Percentiles rank a stretch among this genome's conserved stretches.
These are phyloP conservation scores for Atalantia buxifolia DNA, from an alignment of 345 rosid species.

Conservation along the genomic window DNA sequence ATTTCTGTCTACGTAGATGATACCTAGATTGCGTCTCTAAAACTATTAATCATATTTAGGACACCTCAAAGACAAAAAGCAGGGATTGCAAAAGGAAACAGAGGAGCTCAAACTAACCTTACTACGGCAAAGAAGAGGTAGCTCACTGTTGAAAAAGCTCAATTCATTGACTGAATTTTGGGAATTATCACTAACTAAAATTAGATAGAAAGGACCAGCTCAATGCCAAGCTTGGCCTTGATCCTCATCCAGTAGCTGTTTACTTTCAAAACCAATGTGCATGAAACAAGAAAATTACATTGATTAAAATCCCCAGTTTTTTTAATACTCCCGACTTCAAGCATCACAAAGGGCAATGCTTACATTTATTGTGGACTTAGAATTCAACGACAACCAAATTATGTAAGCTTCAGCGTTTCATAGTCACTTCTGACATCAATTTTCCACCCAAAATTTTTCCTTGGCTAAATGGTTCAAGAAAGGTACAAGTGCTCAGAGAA, in stretches of 20 bases:
- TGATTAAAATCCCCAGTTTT: background rate
- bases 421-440: background rate
- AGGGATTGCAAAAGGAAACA: background rate
- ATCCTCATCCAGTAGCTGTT: background rate
- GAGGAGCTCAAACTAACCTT: background rate
- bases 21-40: background rate
- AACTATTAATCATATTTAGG: background rate
- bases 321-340: background rate
- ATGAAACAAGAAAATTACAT: background rate
- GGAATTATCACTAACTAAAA: background rate
- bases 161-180: background rate
- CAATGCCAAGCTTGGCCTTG: no score
- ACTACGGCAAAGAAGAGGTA: background rate
- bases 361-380: background rate
- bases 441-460: background rate
- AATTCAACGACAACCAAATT: background rate
- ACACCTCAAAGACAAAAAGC: background rate
- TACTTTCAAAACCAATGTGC: background rate
- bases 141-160: background rate
- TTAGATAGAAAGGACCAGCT: background rate
- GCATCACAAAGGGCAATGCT: background rate
- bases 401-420: background rate
- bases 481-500: background rate
- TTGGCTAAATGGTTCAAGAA: background rate
- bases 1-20: background rate